Percentiles rank a stretch among this genome's conserved stretches.
Evolutionary conservation across 495 filamentous ascomycete genomes (phyloP).

Genomic region (Daldinia decipiens): DNA sequence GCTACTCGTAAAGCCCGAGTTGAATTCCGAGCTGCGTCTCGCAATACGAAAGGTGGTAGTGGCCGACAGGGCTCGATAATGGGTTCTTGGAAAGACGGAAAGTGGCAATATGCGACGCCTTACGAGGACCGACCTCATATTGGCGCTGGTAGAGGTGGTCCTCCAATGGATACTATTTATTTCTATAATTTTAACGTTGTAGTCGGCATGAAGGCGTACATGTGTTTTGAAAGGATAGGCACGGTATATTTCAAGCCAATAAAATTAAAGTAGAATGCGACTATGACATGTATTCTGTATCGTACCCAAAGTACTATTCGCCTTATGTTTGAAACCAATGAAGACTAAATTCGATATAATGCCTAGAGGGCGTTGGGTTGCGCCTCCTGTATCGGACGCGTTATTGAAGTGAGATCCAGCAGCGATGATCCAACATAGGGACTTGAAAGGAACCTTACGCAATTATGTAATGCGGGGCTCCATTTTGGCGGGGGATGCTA

Average conservation of each 20-base stretch:
- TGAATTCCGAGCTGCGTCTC: slow-evolving; percentile 52
- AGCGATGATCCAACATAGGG: slow-evolving; percentile 26
- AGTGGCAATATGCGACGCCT: slow-evolving; percentile 45
- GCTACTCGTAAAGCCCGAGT: slow-evolving; percentile 70
- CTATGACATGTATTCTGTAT: neutral
- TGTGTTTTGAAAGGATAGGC: slow-evolving; percentile 3
- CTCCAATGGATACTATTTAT: slow-evolving; percentile 16
- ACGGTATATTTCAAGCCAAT: slow-evolving; percentile 1
- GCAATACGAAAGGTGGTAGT: slow-evolving; percentile 41
- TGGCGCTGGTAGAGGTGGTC: slow-evolving; percentile 18
- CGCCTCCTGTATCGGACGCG: slow-evolving; percentile 38
- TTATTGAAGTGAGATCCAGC: slow-evolving; percentile 27
- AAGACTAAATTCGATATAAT: neutral
- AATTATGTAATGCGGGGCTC: slow-evolving; percentile 28
- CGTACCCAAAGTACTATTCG: neutral
- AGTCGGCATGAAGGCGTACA: slow-evolving; percentile 23
- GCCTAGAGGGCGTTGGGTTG: neutral
- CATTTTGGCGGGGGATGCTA: slow-evolving; percentile 17
- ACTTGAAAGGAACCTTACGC: slow-evolving; percentile 10
- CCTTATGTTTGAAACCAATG: neutral
- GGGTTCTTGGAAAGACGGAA: slow-evolving; percentile 27
- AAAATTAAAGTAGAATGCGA: neutral
- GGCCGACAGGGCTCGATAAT: slow-evolving; percentile 49
- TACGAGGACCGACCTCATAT: slow-evolving; percentile 50
- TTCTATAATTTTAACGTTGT: slow-evolving; percentile 15